These are phyloP conservation scores for Acacia concinna DNA, from an alignment of 331 rosid genomes.

Conservation along the genomic window DNA sequence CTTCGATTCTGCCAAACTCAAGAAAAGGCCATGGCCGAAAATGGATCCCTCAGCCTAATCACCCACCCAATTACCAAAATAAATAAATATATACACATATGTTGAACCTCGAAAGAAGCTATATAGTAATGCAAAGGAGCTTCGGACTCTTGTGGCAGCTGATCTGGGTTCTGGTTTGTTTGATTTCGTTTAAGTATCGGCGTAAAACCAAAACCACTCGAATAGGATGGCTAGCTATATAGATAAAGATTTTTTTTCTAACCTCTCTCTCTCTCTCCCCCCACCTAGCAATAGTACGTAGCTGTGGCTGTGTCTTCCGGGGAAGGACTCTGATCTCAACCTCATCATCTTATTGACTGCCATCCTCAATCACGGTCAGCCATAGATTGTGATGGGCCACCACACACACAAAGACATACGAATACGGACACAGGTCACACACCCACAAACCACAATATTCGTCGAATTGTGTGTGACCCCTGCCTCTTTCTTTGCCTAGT, in stretches of 20 bases:
- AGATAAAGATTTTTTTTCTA: not conserved
- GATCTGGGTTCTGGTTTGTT: conserved; percentile 50
- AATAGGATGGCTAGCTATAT: not conserved
- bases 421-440: conserved; percentile 39
- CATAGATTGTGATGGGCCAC: conserved; percentile 74
- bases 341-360: conserved; percentile 53
- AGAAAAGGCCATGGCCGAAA: conserved; percentile 51
- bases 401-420: conserved; percentile 41
- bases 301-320: conserved; percentile 31
- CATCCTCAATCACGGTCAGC: conserved; percentile 64
- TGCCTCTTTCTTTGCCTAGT: conserved; percentile 26
- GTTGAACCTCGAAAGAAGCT: conserved; percentile 33
- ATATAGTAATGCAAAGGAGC: conserved; percentile 44
- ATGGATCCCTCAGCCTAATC: conserved; percentile 34
- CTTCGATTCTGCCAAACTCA: conserved; percentile 66
- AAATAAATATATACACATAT: conserved; percentile 5
- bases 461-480: conserved; percentile 39
- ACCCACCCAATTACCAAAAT: not conserved
- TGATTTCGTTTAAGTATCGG: conserved; percentile 42
- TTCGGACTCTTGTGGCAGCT: conserved; percentile 18
- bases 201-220: conserved; percentile 54
- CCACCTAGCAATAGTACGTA: not conserved
- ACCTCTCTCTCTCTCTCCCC: conserved; percentile 19
- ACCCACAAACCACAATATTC: conserved; percentile 42
- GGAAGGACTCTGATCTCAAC: conserved; percentile 28